Base-by-base conservation (phyloP, 192 early-diverging fungal genomes). In the Gryganskiella cystojenkinii region DNA sequence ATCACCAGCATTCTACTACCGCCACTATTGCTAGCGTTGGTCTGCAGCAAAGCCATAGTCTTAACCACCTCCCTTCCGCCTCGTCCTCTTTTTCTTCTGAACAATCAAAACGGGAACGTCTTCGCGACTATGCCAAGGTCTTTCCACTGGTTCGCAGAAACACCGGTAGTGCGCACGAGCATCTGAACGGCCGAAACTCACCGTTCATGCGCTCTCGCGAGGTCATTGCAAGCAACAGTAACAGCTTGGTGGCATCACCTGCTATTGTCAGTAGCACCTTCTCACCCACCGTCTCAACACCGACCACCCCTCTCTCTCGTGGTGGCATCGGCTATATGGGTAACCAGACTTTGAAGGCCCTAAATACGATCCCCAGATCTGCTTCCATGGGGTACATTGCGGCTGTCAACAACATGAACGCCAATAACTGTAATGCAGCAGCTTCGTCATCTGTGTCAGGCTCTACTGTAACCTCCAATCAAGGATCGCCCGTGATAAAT, bases 71-170 rank as follows among this genome's bases (percentile, higher is more conserved):
- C 27, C 4, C 51, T 15, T 50, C n/a, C 15, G 13, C 2, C 47
- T 22, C 47, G 7, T 50, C 30, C 7, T 20, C 49, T 15, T 25
- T 37, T 35, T 35, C n/a, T 35, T 51, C 22, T 9, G 10, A 35
- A 11, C 31, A 35, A 13, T 33, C 55, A 2, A 56, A 56, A 4
- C 55, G 19, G n/a, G 35, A 34, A 0, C 31, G 73, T 9, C 6
- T 78, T 17, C 64, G 66, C 7, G 65, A 78, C 30, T 59, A 78
- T 46, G 73, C 73, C 31, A 67, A 64, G 35, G 46, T 78, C 55
- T 78, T 78, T 22, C 27, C 30, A 1, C 17, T 24, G 15, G 56
- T 40, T 2, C 72, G 66, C 15, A 47, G 40, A 28, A 78, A 37
- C 8, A 44, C 25, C 13, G 55, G 65, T 14, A 64, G 43, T 27